Base-by-base conservation (phyloP, 2,329 filamentous ascomycete genomes). In the Scedosporium aurantiacum region DNA sequence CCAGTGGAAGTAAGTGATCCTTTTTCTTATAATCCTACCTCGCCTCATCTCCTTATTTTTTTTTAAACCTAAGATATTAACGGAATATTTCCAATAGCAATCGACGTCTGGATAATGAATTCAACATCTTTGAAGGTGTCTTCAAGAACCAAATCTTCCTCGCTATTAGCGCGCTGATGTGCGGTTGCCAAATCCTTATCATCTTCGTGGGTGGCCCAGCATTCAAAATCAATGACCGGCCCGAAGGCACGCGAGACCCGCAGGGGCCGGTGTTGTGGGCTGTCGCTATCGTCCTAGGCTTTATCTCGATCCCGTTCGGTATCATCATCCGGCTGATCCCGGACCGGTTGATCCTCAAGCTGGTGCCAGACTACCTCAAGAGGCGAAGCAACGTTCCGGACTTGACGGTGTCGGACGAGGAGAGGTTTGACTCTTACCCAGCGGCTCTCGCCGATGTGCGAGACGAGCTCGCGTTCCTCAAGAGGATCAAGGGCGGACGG, bases 81-180 rank as follows among this genome's bases (percentile, higher is more conserved):
- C 60, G n/a, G n/a, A 23, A 57, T 16, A 18, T 18, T 47, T 47
- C 18, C 27, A 37, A 4, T 63, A 87, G 83, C 78, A 96, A 96
- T 76, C 90, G 93, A 63, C 90, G 93, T 12, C 80, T 97, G 61
- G 93, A 97, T 73, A 97, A 97, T 75, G 83, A 86, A 61, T 92
- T 96, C 80, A 97, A 97, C 75, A 91, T 97, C 64, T 93, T 97
- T 64, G 93, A 97, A 71, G 91, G 91, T 61, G 82, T 97, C 63
- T 81, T 81, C 27, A 83, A 83, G 70, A 97, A 97, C 73, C 88
- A 82, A 76, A 96, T 95, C 80, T 97, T 97, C 77, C 82, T 95
- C 43, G 82, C 76, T 45, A 97, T 97, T 73, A 91, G 91, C 75
- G 70, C 80, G 63, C 80, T 96, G 72, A 97, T 97, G 88, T 85